These are phyloP conservation scores for Pezizomycotina sp. DNA, from an alignment of 2,329 filamentous ascomycete genomes.

Conservation along the genomic window DNA sequence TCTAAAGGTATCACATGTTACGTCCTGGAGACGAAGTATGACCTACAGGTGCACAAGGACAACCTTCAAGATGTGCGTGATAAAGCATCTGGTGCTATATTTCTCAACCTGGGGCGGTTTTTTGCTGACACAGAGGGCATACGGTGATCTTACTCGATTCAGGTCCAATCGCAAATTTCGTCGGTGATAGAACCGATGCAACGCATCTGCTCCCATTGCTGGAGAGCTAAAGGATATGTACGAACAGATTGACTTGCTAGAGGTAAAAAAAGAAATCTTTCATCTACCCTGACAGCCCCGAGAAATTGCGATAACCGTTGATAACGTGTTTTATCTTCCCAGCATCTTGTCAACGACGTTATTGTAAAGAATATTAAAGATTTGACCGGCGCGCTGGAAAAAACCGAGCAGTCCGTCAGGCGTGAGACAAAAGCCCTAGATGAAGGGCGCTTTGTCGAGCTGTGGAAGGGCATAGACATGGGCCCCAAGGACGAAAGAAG, in stretches of 20 bases:
- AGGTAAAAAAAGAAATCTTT: no score
- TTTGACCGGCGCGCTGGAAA: conserved; percentile 22
- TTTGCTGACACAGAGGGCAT: no score
- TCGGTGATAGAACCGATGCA: conserved; percentile 24
- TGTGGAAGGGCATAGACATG: conserved; percentile 23
- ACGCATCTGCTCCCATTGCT: conserved; percentile 21
- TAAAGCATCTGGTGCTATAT: no score
- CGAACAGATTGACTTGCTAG: conserved; percentile 25
- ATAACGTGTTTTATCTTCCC: not conserved
- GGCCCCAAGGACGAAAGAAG: conserved; percentile 7
- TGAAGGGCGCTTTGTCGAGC: conserved; percentile 21
- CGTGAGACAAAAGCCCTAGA: conserved; percentile 22
- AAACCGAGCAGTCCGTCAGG: conserved; percentile 22
- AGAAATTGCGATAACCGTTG: not conserved
- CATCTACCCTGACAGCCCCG: not conserved
- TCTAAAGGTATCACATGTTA: no score
- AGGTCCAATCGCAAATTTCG: conserved; percentile 23
- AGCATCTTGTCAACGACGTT: conserved; percentile 20
- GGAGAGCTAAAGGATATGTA: conserved; percentile 23
- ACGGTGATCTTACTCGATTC: no score
- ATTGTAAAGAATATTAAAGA: conserved; percentile 22
- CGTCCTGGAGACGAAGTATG: no score
- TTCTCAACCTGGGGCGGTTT: no score
- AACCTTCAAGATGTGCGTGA: conserved; percentile 15
- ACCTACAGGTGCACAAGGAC: conserved; percentile 13